Evolutionary conservation across 208 protist species (phyloP), one percentile per base, ranked within the genome.

Genomic region (Acanthamoeba quina): DNA sequence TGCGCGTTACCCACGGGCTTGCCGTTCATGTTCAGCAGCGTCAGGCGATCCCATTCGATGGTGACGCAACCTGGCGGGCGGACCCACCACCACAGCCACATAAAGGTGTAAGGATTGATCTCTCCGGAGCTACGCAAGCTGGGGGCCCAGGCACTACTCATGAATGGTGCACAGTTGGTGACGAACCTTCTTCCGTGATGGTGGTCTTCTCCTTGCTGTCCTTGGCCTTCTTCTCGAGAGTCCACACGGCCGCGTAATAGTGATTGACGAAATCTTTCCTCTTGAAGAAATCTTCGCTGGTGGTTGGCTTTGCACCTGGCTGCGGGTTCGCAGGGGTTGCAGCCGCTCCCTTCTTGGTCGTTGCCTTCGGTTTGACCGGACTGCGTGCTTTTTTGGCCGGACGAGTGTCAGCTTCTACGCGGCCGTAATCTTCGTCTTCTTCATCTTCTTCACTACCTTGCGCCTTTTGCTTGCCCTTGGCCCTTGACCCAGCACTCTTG

Each of bases 11-110:
- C 54, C 29, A 90, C 15, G 17, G 62, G 60, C 34, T 90, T 90
- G 58, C 85, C 85, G 41, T 90, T 90, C 85, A 90, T 90, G 85
- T 90, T 90, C 85, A 90, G 70, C 54, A 90, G 60, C 6, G 60
- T 90, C 19, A 90, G 17, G 11, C 37, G 15, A 31, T 90, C 62
- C 85, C 85, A 90, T 47, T 90, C 85, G 6, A 74, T 54, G 24
- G 19, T 34, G 7, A 90, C 24, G 31, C 85, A 90, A 49, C 85
- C 85, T 90, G n/a, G 34, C 47, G 3, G 1, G 2, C 13, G 26
- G 0, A n/a, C n/a, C 21, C 31, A 41, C 21, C n/a, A 29, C 26
- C 5, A 21, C 29, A 37, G 2, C n/a, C 62, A 70, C 7, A 70
- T n/a, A n/a, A n/a, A n/a, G n/a, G n/a, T n/a, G n/a, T n/a, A n/a